Conservation (phyloP, 2,329 filamentous ascomycete genomes). For the Mariannaea sp. region DNA sequence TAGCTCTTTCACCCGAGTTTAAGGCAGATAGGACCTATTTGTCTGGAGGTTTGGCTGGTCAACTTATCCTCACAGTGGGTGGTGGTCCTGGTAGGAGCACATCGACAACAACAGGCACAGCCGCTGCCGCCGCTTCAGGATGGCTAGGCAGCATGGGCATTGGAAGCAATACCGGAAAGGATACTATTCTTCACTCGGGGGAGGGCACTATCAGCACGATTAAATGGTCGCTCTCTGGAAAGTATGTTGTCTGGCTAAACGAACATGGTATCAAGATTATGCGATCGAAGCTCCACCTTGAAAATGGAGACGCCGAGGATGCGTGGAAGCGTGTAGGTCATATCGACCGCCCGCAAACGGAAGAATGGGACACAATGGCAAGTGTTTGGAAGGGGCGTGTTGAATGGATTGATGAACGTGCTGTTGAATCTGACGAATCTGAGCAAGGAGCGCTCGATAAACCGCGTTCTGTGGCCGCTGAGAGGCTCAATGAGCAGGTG, state of each 20-base stretch:
- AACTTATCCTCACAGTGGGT: conserved; percentile 82
- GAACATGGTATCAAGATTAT: conserved; percentile 98
- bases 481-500: conserved; percentile 55
- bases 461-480: conserved; percentile 50
- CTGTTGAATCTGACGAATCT: conserved; percentile 72
- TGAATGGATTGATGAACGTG: conserved; percentile 90
- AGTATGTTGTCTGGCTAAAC: conserved; percentile 93
- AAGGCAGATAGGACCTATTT: conserved; percentile 87
- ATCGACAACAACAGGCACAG: conserved; percentile 83
- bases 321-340: conserved; percentile 96
- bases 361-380: conserved; percentile 95
- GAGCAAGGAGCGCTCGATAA: conserved; percentile 47
- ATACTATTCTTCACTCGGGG: conserved; percentile 85
- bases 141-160: conserved; percentile 92
- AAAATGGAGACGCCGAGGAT: conserved; percentile 74
- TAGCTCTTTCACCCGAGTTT: conserved; percentile 94
- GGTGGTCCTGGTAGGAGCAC: conserved; percentile 81
- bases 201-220: conserved; percentile 91
- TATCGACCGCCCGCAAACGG: conserved; percentile 83
- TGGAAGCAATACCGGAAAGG: conserved; percentile 76
- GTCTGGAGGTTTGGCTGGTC: conserved; percentile 87
- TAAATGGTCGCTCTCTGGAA: conserved; percentile 92
- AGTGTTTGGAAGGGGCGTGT: conserved; percentile 89
- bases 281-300: conserved; percentile 83
- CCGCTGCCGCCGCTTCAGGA: conserved; percentile 80